phyloP scores from a whole-genome alignment of 768 basidiomycete genomes.

The Cystofilobasidium bisporidii region DNA sequence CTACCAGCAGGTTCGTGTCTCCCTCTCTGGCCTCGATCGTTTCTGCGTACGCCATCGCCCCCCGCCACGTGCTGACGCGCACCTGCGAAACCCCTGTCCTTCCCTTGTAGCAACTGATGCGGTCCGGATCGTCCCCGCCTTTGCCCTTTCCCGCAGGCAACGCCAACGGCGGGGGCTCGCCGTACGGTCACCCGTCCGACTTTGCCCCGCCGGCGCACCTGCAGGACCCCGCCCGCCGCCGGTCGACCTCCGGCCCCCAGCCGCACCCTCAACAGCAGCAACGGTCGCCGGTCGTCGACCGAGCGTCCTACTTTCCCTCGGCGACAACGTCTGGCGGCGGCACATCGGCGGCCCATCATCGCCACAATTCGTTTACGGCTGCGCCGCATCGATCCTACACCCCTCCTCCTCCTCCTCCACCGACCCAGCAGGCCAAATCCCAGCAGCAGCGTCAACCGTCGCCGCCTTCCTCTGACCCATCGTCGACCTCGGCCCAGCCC shows the following conservation, averaged over 20 bases:
- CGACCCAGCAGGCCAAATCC: neutral
- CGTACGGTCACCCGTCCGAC: constrained; percentile 11
- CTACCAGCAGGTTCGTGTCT: constrained; percentile 21
- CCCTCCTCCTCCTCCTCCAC: neutral
- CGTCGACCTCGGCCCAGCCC: neutral
- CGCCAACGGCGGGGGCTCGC: neutral
- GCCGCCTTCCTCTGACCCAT: neutral
- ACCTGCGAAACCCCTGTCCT: neutral
- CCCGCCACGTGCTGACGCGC: no score
- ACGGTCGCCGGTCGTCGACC: neutral
- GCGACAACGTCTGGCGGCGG: no score
- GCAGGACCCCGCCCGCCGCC: constrained; percentile 8
- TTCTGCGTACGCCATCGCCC: no score
- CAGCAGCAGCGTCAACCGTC: constrained; percentile 1
- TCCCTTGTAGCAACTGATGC: constrained; percentile 15
- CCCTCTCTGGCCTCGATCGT: neutral
- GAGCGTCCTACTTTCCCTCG: neutral
- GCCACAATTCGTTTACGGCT: neutral
- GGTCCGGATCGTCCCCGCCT: constrained; percentile 4
- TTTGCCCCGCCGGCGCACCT: constrained; percentile 12
- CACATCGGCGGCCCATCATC: neutral
- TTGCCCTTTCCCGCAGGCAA: constrained; percentile 11
- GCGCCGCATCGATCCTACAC: constrained; percentile 6
- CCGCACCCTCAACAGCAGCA: constrained; percentile 6
- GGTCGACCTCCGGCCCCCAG: constrained; percentile 19